These are phyloP conservation scores for Penicillium sp. DNA, from an alignment of 2,329 filamentous ascomycete genomes.

Conservation along the genomic window DNA sequence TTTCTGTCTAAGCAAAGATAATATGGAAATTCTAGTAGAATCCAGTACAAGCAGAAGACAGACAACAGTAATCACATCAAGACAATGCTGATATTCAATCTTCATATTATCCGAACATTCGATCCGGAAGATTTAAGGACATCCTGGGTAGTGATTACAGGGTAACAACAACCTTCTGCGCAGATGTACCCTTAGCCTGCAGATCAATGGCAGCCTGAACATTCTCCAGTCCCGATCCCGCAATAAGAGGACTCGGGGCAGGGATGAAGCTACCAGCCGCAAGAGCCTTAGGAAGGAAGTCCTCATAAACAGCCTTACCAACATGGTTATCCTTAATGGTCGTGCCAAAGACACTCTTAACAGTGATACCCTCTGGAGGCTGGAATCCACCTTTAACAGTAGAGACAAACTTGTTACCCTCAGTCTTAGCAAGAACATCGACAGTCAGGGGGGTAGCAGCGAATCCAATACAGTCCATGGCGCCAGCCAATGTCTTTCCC, in stretches of 20 bases:
- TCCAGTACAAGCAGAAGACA: too few species aligned
- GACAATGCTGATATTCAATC: not conserved
- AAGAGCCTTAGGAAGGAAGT: conserved; percentile 35
- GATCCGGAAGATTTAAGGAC: not conserved
- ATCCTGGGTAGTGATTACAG: not conserved
- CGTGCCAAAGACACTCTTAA: conserved; percentile 3
- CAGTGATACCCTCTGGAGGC: conserved; percentile 1
- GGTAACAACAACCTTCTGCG: conserved; percentile 1
- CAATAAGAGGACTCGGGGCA: conserved; percentile 37
- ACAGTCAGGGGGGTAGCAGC: not conserved
- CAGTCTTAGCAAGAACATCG: not conserved
- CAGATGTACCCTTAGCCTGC: not conserved
- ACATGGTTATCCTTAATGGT: conserved; percentile 17
- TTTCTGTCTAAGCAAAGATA: too few species aligned
- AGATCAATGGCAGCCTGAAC: not conserved
- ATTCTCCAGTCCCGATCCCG: not conserved
- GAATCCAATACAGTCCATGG: conserved; percentile 2
- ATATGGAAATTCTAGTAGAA: too few species aligned
- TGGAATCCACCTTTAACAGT: not conserved
- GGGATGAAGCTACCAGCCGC: conserved; percentile 27
- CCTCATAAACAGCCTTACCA: conserved; percentile 31
- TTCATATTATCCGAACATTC: not conserved
- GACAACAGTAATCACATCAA: not conserved
- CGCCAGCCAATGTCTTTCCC: conserved; percentile 1
- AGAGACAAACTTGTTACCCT: conserved; percentile 3